These are phyloP conservation scores for Calendula officinalis DNA, from an alignment of 129 eudicot species.

Conservation along the genomic window DNA sequence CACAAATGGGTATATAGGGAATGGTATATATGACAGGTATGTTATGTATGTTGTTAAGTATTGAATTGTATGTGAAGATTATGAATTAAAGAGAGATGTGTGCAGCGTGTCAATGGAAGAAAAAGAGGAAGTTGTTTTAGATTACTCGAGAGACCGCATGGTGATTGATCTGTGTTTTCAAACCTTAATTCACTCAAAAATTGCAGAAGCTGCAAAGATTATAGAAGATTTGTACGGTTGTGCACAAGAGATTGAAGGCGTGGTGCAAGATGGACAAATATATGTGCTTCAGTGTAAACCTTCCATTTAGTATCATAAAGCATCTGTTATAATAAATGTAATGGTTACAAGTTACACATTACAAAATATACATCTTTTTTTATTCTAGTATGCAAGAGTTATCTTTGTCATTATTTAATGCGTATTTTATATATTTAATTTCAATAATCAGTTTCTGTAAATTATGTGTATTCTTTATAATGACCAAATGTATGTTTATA, in stretches of 20 bases:
- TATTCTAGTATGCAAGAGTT: neutral
- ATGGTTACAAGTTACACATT: neutral
- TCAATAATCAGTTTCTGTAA: too few relatives aligned
- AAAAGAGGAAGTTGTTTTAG: conserved; percentile 46
- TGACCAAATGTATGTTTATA: too few relatives aligned
- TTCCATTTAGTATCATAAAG: conserved; percentile 20
- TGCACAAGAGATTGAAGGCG: conserved; percentile 51
- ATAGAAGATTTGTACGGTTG: conserved; percentile 44
- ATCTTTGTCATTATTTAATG: too few relatives aligned
- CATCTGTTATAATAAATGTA: neutral
- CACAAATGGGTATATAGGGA: conserved; percentile 26
- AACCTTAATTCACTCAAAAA: conserved; percentile 32
- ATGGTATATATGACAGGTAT: conserved; percentile 48
- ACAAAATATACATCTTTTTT: neutral
- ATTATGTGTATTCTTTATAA: too few relatives aligned
- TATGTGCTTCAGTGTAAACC: conserved; percentile 45
- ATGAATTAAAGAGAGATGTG: neutral
- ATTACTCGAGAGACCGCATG: conserved; percentile 44
- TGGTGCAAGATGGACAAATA: conserved; percentile 42
- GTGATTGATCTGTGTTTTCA: conserved; percentile 36
- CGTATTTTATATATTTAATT: too few relatives aligned
- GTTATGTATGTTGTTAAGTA: neutral
- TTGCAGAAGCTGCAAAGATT: conserved; percentile 44
- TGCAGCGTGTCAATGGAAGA: conserved; percentile 40
- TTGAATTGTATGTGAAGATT: neutral